Evolutionary conservation across 345 rosid species (phyloP).

Genomic region (Laguncularia racemosa): DNA sequence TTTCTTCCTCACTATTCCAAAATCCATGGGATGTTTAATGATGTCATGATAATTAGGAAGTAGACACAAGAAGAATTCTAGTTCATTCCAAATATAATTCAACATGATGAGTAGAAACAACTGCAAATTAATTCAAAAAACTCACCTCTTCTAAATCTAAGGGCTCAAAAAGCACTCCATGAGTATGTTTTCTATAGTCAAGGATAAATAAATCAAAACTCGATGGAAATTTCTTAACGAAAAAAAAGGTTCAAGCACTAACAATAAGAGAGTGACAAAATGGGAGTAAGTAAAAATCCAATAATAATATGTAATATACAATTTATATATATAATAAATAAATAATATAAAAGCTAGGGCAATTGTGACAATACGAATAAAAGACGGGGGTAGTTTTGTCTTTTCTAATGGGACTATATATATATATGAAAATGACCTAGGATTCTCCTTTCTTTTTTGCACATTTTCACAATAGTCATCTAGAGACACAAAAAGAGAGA

Average conservation of each 20-base stretch:
- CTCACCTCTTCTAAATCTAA: slow-evolving; percentile 52
- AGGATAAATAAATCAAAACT: slow-evolving; percentile 17
- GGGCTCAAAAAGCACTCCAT: slow-evolving; percentile 89
- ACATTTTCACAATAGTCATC: too few species aligned
- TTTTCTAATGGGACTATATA: too few species aligned
- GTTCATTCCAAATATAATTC: not conserved
- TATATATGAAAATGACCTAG: too few species aligned
- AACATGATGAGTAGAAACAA: not conserved
- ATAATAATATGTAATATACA: too few species aligned
- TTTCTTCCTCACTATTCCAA: slow-evolving; percentile 65
- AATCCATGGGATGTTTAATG: slow-evolving; percentile 83
- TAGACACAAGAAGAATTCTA: slow-evolving; percentile 23
- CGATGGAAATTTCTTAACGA: slow-evolving; percentile 6
- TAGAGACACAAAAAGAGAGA: too few species aligned
- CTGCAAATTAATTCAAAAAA: not conserved
- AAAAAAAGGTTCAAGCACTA: slow-evolving; percentile 11
- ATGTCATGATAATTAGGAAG: slow-evolving; percentile 94
- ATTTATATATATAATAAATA: too few species aligned
- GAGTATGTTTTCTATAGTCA: slow-evolving; percentile 77
- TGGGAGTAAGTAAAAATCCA: too few species aligned
- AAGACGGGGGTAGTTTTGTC: too few species aligned
- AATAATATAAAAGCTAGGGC: too few species aligned
- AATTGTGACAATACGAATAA: too few species aligned
- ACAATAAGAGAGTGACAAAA: too few species aligned
- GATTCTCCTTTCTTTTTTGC: too few species aligned